These are phyloP conservation scores for Cryptosporidium viatorum DNA, from an alignment of 169 alveolate species.

Conservation along the genomic window DNA sequence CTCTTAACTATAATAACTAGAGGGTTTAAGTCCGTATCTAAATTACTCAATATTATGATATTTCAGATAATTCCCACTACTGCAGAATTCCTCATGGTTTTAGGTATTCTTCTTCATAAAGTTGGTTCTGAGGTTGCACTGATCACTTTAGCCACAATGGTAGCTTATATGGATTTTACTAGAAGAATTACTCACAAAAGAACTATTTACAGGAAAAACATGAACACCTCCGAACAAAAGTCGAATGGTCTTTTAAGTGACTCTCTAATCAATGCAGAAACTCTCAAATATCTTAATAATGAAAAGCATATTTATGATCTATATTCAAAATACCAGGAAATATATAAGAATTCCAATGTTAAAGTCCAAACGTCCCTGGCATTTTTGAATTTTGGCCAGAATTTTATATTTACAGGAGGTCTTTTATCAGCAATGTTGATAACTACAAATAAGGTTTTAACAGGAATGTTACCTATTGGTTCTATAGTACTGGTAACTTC, in stretches of 20 bases:
- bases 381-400: constrained; percentile 82
- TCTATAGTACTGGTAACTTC: constrained; percentile 79
- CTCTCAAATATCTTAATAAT: constrained; percentile 51
- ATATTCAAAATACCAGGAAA: constrained; percentile 38
- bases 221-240: constrained; percentile 86
- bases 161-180: constrained; percentile 83
- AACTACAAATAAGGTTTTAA: constrained; percentile 77
- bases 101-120: constrained; percentile 84
- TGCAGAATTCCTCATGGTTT: constrained; percentile 85
- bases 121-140: constrained; percentile 85
- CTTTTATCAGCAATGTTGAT: constrained; percentile 72
- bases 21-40: constrained; percentile 78
- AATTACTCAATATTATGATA: constrained; percentile 77
- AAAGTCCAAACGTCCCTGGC: constrained; percentile 80
- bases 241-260: constrained; percentile 85
- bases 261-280: constrained; percentile 86
- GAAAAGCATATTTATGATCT: constrained; percentile 30
- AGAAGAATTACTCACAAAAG: constrained; percentile 85
- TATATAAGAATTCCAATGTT: constrained; percentile 64
- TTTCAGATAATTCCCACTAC: constrained; percentile 84
- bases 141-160: constrained; percentile 84
- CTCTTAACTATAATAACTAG: constrained; percentile 77
- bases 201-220: constrained; percentile 82
- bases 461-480: constrained; percentile 79
- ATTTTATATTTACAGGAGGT: constrained; percentile 78